These are phyloP conservation scores for Plasmodium sp. DNA, from an alignment of 169 alveolate species.

Conservation along the genomic window DNA sequence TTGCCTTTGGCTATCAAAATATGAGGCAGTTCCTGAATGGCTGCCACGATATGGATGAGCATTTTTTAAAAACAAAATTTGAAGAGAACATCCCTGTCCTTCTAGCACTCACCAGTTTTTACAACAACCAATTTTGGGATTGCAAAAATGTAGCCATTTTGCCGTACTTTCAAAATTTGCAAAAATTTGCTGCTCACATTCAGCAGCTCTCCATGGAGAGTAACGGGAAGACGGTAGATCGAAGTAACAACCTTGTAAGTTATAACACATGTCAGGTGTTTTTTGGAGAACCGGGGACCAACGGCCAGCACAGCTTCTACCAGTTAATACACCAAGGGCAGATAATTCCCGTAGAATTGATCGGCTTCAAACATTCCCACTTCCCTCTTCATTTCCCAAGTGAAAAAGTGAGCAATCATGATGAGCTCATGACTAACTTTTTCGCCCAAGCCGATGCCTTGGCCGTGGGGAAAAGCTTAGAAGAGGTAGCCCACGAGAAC, in stretches of 20 bases:
- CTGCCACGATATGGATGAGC: slow-evolving; percentile 92
- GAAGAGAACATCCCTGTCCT: slow-evolving; percentile 94
- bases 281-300: slow-evolving; percentile 99
- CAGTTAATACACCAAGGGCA: slow-evolving; percentile 98
- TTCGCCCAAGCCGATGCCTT: slow-evolving; percentile 99
- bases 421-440: slow-evolving; percentile 98
- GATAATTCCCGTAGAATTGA: slow-evolving; percentile 97
- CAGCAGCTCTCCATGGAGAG: slow-evolving; percentile 99
- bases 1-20: slow-evolving; percentile 93
- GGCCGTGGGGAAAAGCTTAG: slow-evolving; percentile 95
- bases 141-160: slow-evolving; percentile 95
- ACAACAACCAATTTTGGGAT: slow-evolving; percentile 92
- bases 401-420: slow-evolving; percentile 89
- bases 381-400: slow-evolving; percentile 84
- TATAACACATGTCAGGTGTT: slow-evolving; percentile 94
- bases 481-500: slow-evolving; percentile 84
- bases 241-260: slow-evolving; percentile 86
- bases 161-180: slow-evolving; percentile 97
- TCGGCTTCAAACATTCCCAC: slow-evolving; percentile 96
- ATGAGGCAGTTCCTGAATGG: slow-evolving; percentile 88
- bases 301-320: slow-evolving; percentile 98
- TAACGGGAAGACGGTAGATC: slow-evolving; percentile 94
- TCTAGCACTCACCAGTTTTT: slow-evolving; percentile 96
- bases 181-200: slow-evolving; percentile 96
- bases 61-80: slow-evolving; percentile 86